A percentile compares a stretch with the other conserved stretches of the same genome.
Conservation (phyloP, 345 rosid genomes). For the Conringia planisiliqua region DNA sequence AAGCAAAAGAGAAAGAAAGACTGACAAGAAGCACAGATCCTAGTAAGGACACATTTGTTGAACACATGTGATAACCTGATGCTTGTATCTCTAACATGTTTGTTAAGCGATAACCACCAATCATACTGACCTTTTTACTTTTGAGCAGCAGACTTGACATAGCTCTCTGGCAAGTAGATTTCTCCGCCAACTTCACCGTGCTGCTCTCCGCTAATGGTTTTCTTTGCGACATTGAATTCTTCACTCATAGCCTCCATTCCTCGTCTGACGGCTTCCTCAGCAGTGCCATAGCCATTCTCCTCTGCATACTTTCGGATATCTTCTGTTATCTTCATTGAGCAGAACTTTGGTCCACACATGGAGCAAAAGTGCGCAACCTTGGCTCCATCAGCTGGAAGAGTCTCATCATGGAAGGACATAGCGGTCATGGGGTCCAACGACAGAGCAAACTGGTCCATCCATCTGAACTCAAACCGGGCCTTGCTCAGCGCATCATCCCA, state of each 20-base stretch:
- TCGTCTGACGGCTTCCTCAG: constrained; percentile 79
- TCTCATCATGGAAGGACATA: constrained; percentile 97
- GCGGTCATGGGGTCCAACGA: constrained; percentile 98
- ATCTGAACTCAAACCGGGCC: constrained; percentile 93
- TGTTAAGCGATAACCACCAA: neutral
- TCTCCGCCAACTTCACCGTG: constrained; percentile 98
- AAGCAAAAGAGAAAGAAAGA: neutral
- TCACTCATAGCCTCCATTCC: constrained; percentile 99
- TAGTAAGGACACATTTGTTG: neutral
- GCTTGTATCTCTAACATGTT: neutral
- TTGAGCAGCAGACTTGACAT: constrained; percentile 42
- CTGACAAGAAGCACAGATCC: neutral
- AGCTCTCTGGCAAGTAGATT: constrained; percentile 78
- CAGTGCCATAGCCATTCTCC: constrained; percentile 89
- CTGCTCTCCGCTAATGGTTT: constrained; percentile 93
- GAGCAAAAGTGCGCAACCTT: constrained; percentile 99
- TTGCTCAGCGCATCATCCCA: constrained; percentile 98
- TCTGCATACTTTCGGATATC: constrained; percentile 95
- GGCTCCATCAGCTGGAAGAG: constrained; percentile 96
- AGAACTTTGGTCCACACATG: constrained; percentile 98
- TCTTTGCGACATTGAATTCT: constrained; percentile 78
- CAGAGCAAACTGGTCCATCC: constrained; percentile 99
- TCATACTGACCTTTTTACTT: constrained; percentile 48
- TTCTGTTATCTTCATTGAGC: constrained; percentile 99
- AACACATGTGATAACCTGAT: neutral